Percentiles rank a stretch among this genome's conserved stretches.
Evolutionary conservation across 2,329 filamentous ascomycete species (phyloP).

Genomic region (Pestalotiopsis sp.): DNA sequence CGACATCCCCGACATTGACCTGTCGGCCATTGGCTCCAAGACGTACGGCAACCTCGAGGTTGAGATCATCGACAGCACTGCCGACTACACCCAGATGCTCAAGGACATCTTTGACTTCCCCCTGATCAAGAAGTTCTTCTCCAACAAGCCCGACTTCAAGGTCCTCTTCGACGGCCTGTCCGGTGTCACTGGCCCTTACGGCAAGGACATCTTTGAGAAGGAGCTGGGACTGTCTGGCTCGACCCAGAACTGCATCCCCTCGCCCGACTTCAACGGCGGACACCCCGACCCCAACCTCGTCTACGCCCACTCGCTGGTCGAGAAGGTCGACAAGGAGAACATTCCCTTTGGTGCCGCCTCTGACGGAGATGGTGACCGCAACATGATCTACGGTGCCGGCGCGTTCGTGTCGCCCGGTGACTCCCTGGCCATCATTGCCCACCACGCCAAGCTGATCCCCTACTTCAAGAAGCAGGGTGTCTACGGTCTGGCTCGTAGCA

Average conservation of each 20-base stretch:
- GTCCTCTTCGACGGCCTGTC: constrained; percentile 92
- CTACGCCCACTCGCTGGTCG: constrained; percentile 87
- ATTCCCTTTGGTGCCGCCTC: constrained; percentile 97
- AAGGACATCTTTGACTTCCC: constrained; percentile 99
- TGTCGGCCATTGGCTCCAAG: constrained; percentile 77
- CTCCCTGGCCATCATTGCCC: constrained; percentile 95
- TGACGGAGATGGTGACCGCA: constrained; percentile 96
- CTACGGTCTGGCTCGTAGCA: constrained; percentile 90
- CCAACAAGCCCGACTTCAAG: constrained; percentile 86
- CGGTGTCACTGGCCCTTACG: constrained; percentile 95
- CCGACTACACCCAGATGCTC: constrained; percentile 91
- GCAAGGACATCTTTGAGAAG: constrained; percentile 89
- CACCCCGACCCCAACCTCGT: constrained; percentile 98
- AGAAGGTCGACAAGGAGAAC: constrained; percentile 84
- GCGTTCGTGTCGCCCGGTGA: constrained; percentile 96
- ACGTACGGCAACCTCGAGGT: constrained; percentile 87
- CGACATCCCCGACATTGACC: constrained; percentile 83
- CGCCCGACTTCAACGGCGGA: constrained; percentile 93
- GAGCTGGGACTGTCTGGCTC: constrained; percentile 79
- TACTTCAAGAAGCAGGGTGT: constrained; percentile 99
- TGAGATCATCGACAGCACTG: constrained; percentile 89
- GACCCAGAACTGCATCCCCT: constrained; percentile 89
- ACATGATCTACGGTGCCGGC: constrained; percentile 99
- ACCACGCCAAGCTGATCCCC: constrained; percentile 93
- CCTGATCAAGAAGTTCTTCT: constrained; percentile 92